phyloP scores from a whole-genome alignment of 352 stramenopile species.

The Pythium aristosporum region DNA sequence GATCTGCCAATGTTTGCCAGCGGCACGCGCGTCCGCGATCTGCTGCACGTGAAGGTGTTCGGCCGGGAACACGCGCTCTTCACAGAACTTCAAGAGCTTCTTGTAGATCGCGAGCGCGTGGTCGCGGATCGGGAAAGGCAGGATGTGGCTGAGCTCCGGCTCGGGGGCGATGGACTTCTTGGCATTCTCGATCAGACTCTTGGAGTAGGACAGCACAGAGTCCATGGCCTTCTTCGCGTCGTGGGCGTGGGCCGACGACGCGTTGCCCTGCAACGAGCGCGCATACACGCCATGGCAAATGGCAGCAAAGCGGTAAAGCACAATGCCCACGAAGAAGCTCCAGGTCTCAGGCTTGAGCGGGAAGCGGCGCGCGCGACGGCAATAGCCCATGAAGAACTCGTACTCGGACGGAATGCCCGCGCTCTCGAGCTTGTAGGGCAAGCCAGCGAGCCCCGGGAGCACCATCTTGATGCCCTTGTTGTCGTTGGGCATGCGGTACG shows the following conservation, averaged over 20 bases:
- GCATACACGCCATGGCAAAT: conserved; percentile 84
- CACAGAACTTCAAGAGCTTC: conserved; percentile 87
- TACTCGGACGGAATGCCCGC: conserved; percentile 65
- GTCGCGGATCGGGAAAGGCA: conserved; percentile 75
- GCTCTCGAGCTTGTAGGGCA: conserved; percentile 38
- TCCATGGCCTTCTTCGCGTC: conserved; percentile 71
- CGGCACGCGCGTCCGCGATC: conserved; percentile 45
- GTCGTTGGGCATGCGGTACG: conserved; percentile 47
- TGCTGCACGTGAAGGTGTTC: conserved; percentile 86
- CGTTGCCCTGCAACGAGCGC: conserved; percentile 67
- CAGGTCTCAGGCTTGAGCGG: conserved; percentile 53
- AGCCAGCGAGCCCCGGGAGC: conserved; percentile 45
- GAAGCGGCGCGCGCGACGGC: conserved; percentile 48
- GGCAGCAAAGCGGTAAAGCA: conserved; percentile 73
- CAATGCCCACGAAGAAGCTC: conserved; percentile 75
- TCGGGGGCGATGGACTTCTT: conserved; percentile 45
- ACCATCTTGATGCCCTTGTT: conserved; percentile 48
- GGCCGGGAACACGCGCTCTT: conserved; percentile 89
- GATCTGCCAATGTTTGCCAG: conserved; percentile 71
- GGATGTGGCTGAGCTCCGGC: conserved; percentile 46
- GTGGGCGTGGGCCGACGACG: conserved; percentile 73
- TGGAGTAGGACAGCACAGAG: conserved; percentile 47
- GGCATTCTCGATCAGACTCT: conserved; percentile 32
- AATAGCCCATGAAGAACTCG: conserved; percentile 62
- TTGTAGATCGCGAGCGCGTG: conserved; percentile 79